Evolutionary conservation across 192 early-diverging fungal species (phyloP), one percentile per base, ranked within the genome.

Genomic region (Hyaloraphidium curvatum): DNA sequence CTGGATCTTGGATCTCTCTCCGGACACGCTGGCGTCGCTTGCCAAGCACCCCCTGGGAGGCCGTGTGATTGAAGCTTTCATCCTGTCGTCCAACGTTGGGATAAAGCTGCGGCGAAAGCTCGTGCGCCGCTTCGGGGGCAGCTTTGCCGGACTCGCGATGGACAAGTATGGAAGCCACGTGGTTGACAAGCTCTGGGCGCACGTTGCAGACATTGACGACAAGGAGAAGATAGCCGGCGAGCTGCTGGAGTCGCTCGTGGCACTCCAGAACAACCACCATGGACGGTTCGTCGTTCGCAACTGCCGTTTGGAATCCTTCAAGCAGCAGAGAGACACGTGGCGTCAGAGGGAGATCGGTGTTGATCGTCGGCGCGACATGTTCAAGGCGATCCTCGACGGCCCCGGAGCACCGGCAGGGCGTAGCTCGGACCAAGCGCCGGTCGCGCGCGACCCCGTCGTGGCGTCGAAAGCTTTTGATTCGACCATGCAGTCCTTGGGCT

Each of bases 381-480:
- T 89, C 56, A 76, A 75, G 58, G 86, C 86, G 54, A 75, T 87
- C 59, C 55, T 84, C n/a, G n/a, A n/a, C n/a, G n/a, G n/a, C n/a
- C n/a, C n/a, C n/a, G n/a, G n/a, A n/a, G n/a, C n/a, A n/a, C n/a
- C n/a, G n/a, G n/a, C n/a, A n/a, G n/a, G n/a, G n/a, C n/a, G n/a
- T n/a, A n/a, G n/a, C n/a, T n/a, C n/a, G n/a, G n/a, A n/a, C n/a
- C n/a, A n/a, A n/a, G n/a, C n/a, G n/a, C n/a, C n/a, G n/a, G n/a
- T n/a, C n/a, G n/a, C n/a, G n/a, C n/a, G n/a, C n/a, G n/a, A n/a
- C n/a, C n/a, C n/a, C n/a, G n/a, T n/a, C n/a, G n/a, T n/a, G n/a
- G n/a, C n/a, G n/a, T n/a, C n/a, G n/a, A n/a, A n/a, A n/a, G n/a
- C n/a, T n/a, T n/a, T n/a, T n/a, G n/a, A n/a, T n/a, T n/a, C n/a